Conservation (phyloP, 2,329 filamentous ascomycete genomes). For the Zymoseptoria passerinii region DNA sequence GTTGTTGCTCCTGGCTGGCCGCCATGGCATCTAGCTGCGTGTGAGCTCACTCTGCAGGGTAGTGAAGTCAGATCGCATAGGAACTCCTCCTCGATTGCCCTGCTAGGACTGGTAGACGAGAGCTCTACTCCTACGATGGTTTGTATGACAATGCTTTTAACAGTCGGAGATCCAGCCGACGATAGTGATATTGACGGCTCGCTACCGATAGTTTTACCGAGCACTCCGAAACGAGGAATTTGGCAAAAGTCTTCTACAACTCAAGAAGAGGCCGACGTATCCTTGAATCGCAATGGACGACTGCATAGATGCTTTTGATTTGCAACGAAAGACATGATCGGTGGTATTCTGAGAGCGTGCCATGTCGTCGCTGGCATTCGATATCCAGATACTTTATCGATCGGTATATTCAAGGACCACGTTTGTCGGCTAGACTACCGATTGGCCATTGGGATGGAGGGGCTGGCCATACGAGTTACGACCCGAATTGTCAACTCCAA, state of each 20-base stretch:
- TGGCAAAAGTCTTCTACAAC: background rate
- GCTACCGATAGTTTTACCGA: background rate
- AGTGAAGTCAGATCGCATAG: background rate
- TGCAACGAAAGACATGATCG: background rate
- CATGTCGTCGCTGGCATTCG: background rate
- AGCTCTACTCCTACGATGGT: background rate
- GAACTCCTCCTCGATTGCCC: no score
- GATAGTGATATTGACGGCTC: background rate
- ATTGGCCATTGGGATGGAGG: background rate
- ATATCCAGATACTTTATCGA: no score
- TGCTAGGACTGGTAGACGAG: no score
- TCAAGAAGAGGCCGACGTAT: background rate
- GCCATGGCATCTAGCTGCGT: constrained; percentile 3
- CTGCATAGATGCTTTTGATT: background rate
- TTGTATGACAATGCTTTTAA: background rate
- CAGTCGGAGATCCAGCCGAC: background rate
- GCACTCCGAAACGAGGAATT: background rate
- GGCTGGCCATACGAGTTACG: background rate
- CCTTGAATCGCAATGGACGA: background rate
- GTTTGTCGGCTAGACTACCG: background rate
- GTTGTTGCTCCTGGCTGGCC: constrained; percentile 1
- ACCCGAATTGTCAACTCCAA: background rate
- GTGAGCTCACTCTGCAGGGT: background rate
- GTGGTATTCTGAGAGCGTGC: background rate
- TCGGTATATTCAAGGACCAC: background rate